Percentiles rank a stretch among this genome's conserved stretches.
phyloP scores from a whole-genome alignment of 768 basidiomycete species.

The Fibroporia radiculosa region DNA sequence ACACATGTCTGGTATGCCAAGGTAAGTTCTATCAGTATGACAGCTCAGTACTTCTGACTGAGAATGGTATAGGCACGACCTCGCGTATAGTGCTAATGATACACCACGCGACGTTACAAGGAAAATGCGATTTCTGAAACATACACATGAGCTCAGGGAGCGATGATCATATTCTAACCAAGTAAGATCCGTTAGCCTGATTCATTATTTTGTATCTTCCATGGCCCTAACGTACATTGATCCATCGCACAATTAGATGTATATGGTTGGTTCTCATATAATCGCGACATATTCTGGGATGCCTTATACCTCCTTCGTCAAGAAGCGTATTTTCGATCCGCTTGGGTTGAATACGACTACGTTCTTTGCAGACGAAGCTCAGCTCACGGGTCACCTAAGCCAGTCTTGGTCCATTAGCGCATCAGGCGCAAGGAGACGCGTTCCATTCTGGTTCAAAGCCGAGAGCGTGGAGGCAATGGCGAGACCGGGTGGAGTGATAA shows the following conservation, averaged over 20 bases:
- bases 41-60: neutral
- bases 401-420: conserved; percentile 27
- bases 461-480: conserved; percentile 20
- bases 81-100: conserved; percentile 22
- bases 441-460: conserved; percentile 26
- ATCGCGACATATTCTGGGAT: conserved; percentile 26
- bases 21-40: conserved; percentile 16
- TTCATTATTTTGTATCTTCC: too few relatives aligned
- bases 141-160: conserved; percentile 28
- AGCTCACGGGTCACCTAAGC: conserved; percentile 23
- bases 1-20: conserved; percentile 31
- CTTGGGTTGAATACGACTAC: conserved; percentile 35
- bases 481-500: conserved; percentile 37
- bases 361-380: conserved; percentile 27
- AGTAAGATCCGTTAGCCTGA: too few relatives aligned
- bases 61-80: conserved; percentile 26
- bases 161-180: conserved; percentile 31
- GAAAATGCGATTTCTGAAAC: conserved; percentile 23
- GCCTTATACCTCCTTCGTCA: conserved; percentile 33
- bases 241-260: conserved; percentile 27
- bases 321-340: conserved; percentile 32
- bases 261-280: conserved; percentile 26
- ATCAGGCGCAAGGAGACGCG: too few relatives aligned
- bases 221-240: neutral
- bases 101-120: conserved; percentile 17